phyloP scores from a whole-genome alignment of 306 rosid species.

The Arachis stenosperma region DNA sequence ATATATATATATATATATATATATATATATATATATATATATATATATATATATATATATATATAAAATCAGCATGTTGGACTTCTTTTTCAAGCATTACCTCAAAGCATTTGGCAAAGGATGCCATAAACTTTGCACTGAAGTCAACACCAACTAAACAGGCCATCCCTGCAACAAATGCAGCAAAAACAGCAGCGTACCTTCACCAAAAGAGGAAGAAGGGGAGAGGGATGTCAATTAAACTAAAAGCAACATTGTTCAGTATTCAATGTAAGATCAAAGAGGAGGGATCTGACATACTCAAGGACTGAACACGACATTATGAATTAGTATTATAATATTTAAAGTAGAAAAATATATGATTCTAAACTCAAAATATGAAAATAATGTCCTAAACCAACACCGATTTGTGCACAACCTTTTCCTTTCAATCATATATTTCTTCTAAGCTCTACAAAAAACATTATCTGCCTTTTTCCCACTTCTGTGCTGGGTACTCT shows the following conservation, averaged over 20 bases:
- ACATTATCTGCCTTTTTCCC: constrained; percentile 13
- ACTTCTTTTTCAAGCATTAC: constrained; percentile 45
- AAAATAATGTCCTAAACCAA: constrained; percentile 13
- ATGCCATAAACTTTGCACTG: constrained; percentile 79
- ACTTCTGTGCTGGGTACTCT: constrained; percentile 13
- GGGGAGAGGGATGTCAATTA: constrained; percentile 36
- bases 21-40: too few relatives aligned
- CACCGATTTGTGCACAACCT: neutral
- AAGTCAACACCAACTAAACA: constrained; percentile 80
- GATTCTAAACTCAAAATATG: constrained; percentile 12
- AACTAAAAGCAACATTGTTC: constrained; percentile 30
- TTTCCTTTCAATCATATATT: constrained; percentile 25
- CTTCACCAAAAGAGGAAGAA: constrained; percentile 43
- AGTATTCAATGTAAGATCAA: constrained; percentile 26
- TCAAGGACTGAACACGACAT: constrained; percentile 8
- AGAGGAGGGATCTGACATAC: constrained; percentile 24
- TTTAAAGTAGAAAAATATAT: constrained; percentile 19
- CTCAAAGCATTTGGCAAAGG: constrained; percentile 85
- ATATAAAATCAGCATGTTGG: constrained; percentile 1
- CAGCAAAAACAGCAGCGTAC: constrained; percentile 90
- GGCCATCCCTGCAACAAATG: constrained; percentile 90
- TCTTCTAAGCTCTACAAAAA: constrained; percentile 4
- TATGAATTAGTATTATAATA: neutral
- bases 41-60: too few relatives aligned
- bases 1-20: too few relatives aligned